Evolutionary conservation across 176 grass and related monocot species (phyloP).

Genomic region (Saccharum spontaneum): DNA sequence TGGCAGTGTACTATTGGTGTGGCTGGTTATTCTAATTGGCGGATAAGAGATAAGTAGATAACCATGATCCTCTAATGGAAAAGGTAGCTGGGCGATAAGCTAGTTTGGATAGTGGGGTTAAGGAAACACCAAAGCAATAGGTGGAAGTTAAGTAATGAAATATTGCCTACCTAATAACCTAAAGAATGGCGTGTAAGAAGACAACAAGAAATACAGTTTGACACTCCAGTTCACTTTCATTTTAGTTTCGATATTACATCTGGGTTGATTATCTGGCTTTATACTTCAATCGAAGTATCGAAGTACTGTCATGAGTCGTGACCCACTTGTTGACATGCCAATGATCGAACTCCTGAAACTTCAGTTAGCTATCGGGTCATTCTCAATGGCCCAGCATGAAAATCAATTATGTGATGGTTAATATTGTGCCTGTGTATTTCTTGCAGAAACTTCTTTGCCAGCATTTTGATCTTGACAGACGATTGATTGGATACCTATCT

Average conservation of each 20-base stretch:
- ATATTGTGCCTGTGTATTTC: conserved; percentile 34
- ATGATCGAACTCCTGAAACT: conserved; percentile 40
- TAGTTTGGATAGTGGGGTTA: not conserved
- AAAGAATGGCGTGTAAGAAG: conserved; percentile 11
- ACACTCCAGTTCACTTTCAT: conserved; percentile 29
- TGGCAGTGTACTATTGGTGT: not conserved
- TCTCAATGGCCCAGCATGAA: conserved; percentile 30
- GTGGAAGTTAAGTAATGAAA: conserved; percentile 31
- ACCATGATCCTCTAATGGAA: conserved; percentile 19
- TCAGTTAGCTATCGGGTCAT: conserved; percentile 27
- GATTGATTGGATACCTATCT: conserved; percentile 79
- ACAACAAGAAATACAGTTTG: conserved; percentile 13
- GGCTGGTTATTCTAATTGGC: conserved; percentile 8
- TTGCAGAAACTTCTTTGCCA: conserved; percentile 96
- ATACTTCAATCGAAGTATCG: conserved; percentile 17
- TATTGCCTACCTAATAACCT: not conserved
- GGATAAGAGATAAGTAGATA: conserved; percentile 25
- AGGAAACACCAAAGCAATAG: conserved; percentile 13
- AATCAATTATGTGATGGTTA: conserved; percentile 8
- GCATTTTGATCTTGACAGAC: conserved; percentile 88
- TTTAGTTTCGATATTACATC: conserved; percentile 23
- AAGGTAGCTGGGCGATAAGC: not conserved
- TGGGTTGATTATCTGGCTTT: conserved; percentile 11
- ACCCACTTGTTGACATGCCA: not conserved
- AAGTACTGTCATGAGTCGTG: not conserved